These are phyloP conservation scores for Fusarium anthophilum DNA, from an alignment of 2,329 filamentous ascomycete species.

Conservation along the genomic window DNA sequence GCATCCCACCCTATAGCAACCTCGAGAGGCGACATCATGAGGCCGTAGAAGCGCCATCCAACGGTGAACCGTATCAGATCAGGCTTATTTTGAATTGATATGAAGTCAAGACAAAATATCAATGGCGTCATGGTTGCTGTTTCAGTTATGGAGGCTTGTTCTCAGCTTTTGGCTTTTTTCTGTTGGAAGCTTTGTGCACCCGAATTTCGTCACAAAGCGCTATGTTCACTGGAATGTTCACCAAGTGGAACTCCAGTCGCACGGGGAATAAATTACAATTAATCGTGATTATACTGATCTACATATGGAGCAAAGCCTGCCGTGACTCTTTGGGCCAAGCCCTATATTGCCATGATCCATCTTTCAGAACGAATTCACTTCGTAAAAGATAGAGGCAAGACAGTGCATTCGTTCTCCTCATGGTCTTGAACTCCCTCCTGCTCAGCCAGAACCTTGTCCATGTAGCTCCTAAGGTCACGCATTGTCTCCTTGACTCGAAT, in stretches of 20 bases:
- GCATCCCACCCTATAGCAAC: background rate
- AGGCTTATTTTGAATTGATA: no score
- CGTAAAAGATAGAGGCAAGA: background rate
- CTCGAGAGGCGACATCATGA: background rate
- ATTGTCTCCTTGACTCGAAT: background rate
- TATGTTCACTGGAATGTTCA: background rate
- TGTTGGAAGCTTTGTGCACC: background rate
- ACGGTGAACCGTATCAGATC: no score
- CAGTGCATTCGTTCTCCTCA: background rate
- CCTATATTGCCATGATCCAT: background rate
- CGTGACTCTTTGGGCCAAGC: background rate
- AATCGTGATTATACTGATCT: background rate
- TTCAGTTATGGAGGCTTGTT: background rate
- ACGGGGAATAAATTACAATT: background rate
- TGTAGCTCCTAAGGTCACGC: background rate
- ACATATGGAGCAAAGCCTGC: background rate
- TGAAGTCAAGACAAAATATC: rapidly evolving
- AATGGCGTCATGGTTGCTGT: background rate
- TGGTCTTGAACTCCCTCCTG: background rate
- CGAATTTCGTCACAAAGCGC: no score
- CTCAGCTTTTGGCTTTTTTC: background rate
- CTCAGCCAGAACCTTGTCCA: background rate
- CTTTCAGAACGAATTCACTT: background rate
- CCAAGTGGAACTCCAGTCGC: no score
- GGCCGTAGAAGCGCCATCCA: background rate